Base-by-base conservation (phyloP, 169 alveolate species). In the Theileria annulata region DNA sequence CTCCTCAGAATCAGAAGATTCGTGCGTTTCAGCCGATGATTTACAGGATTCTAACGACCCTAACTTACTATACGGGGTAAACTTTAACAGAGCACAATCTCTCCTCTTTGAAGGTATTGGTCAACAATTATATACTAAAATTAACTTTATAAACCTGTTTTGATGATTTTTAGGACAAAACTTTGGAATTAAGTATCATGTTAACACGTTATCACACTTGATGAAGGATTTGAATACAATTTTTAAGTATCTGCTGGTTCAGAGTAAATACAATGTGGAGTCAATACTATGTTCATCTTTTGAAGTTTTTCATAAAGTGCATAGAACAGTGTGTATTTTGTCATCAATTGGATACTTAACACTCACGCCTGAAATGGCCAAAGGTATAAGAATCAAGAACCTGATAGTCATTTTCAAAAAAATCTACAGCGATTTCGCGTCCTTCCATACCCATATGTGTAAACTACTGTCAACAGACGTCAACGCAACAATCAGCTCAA, bases 391-490 rank as follows among this genome's bases (percentile, higher is more conserved):
- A 35, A 35, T 35, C 13, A 31, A 63, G 47, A 63, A 63, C 13
- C 9, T 63, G 56, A 15, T 31, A 2, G 71, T 5, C 47, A 63
- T 21, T 21, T 63, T 63, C 49, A 69, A 42, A 23, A 25, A 69
- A 10, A 17, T 23, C 8, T 69, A 69, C 49, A 69, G 77, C 10
- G 35, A 27, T 27, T n/a, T 69, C 28, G 77, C 48, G 13, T 3
- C 47, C 2, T 69, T 69, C 13, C 25, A 69, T n/a, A 69, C 77
- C 3, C 71, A 31, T 21, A 33, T 35, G 56, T 63, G 71, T 63
- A 63, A 63, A 21, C 51, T 35, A 3, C 56, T 35, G 71, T 63
- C 71, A 15, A 17, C 56, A 3, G 71, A 63, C 5, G 33, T 31
- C 3, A 3, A 15, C 19, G 3, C 71, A 21, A 30, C 27, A 15